Evolutionary conservation across 257 asterid genomes (phyloP).

Genomic region (Knoxia roxburghii): DNA sequence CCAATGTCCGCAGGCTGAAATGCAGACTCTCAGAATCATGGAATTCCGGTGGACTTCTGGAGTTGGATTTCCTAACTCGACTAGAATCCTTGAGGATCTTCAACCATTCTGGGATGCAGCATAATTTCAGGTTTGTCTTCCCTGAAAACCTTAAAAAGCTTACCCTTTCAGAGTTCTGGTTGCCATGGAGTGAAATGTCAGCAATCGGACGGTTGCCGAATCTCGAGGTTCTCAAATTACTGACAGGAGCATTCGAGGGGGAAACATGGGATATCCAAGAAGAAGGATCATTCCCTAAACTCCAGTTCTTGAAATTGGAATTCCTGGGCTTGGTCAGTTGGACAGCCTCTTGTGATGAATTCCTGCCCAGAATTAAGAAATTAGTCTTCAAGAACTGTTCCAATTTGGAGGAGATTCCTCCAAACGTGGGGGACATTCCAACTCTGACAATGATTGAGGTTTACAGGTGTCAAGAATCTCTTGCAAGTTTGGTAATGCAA

Average conservation of each 20-base stretch:
- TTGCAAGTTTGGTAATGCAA: slow-evolving; percentile 13
- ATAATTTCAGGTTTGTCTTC: not conserved
- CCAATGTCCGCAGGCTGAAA: slow-evolving; percentile 9
- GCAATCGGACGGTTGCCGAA: slow-evolving; percentile 13
- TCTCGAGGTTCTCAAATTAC: slow-evolving; percentile 22
- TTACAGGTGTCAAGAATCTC: slow-evolving; percentile 6
- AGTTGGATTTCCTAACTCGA: not conserved
- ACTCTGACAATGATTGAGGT: slow-evolving; percentile 26
- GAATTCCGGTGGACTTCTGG: not conserved
- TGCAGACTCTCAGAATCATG: not conserved
- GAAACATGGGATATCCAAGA: slow-evolving; percentile 18
- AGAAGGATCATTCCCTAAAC: slow-evolving; percentile 11
- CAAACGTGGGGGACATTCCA: slow-evolving; percentile 20
- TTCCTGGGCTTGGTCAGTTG: not conserved
- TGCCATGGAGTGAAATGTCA: slow-evolving; percentile 11
- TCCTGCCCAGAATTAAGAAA: slow-evolving; percentile 22
- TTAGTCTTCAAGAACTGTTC: slow-evolving; percentile 19
- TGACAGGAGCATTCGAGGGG: slow-evolving; percentile 8
- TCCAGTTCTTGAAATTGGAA: slow-evolving; percentile 5
- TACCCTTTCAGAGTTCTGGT: not conserved
- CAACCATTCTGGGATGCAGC: too few species aligned
- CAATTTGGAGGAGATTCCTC: slow-evolving; percentile 18
- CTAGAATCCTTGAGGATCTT: slow-evolving; percentile 11
- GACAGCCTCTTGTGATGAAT: slow-evolving; percentile 10
- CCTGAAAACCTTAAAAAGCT: slow-evolving; percentile 21